Evolutionary conservation across 2,329 filamentous ascomycete genomes (phyloP).

Genomic region (Colletotrichum liriopes): DNA sequence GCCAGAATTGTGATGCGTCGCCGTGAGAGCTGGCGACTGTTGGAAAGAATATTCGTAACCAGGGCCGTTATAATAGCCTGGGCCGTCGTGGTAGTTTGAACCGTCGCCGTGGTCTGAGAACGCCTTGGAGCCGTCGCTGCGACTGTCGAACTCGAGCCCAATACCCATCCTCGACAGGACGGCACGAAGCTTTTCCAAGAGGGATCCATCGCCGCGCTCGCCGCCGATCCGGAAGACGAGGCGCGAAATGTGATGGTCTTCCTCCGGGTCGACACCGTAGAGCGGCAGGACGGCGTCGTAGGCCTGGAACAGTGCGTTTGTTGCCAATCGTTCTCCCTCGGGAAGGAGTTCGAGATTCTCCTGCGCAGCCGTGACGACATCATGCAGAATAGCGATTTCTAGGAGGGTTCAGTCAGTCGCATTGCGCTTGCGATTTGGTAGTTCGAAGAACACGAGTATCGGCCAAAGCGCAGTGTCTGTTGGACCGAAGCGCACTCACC

Average conservation of each 20-base stretch:
- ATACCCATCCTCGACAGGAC: conserved; percentile 81
- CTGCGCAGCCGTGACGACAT: conserved; percentile 82
- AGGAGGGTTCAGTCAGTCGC: conserved; percentile 10
- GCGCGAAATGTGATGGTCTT: conserved; percentile 82
- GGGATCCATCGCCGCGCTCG: conserved; percentile 68
- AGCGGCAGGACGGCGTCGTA: conserved; percentile 84
- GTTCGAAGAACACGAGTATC: background rate
- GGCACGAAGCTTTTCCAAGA: conserved; percentile 80
- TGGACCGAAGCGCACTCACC: conserved; percentile 57
- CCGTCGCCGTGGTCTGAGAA: conserved; percentile 24
- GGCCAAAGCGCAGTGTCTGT: background rate
- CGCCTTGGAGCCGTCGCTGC: conserved; percentile 30
- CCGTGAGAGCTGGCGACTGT: background rate
- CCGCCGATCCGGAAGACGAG: conserved; percentile 86
- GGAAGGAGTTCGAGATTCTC: conserved; percentile 70
- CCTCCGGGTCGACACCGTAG: conserved; percentile 79
- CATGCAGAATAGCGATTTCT: conserved; percentile 86
- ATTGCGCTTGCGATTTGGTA: background rate
- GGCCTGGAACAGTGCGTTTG: conserved; percentile 84
- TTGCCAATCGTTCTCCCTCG: conserved; percentile 76
- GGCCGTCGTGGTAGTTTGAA: background rate
- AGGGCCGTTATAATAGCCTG: background rate
- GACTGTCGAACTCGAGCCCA: conserved; percentile 73
- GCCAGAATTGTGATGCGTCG: conserved; percentile 3
- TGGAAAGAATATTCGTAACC: background rate